Conservation (phyloP, 2,329 filamentous ascomycete genomes). For the Pseudogymnoascus sp. region DNA sequence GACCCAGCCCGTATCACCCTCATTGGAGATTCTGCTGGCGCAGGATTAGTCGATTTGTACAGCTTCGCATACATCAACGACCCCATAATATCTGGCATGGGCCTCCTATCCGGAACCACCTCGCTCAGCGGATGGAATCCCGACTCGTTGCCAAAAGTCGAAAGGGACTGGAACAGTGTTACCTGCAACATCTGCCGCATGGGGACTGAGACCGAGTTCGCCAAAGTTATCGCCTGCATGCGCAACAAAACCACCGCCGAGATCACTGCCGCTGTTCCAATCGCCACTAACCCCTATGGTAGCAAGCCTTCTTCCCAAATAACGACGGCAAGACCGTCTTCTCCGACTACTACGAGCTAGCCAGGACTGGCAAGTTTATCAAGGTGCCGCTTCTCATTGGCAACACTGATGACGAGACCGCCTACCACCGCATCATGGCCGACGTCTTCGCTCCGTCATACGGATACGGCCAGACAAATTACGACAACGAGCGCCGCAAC, state of each 20-base stretch:
- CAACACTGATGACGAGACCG: slow-evolving; percentile 11
- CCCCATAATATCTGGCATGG: slow-evolving; percentile 24
- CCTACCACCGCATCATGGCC: neutral
- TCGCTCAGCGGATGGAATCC: neutral
- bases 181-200: slow-evolving; percentile 10
- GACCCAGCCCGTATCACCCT: slow-evolving; percentile 45
- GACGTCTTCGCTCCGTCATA: neutral
- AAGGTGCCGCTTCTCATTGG: slow-evolving; percentile 13
- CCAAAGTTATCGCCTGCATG: slow-evolving; percentile 8
- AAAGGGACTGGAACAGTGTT: slow-evolving; percentile 8
- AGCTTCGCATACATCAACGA: slow-evolving; percentile 25
- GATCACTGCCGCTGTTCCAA: slow-evolving; percentile 1
- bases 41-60: slow-evolving; percentile 40
- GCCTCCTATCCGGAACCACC: slow-evolving; percentile 18
- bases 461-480: neutral
- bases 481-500: slow-evolving; percentile 8
- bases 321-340: slow-evolving; percentile 13
- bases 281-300: neutral
- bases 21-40: slow-evolving; percentile 47
- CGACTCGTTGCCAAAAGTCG: slow-evolving; percentile 11
- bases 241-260: slow-evolving; percentile 12
- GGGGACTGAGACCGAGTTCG: slow-evolving; percentile 5
- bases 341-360: slow-evolving; percentile 7
- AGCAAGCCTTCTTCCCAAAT: neutral
- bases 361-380: slow-evolving; percentile 6